Conservation (phyloP, 1,284 basidiomycete species). For the Leccinum variabile region DNA sequence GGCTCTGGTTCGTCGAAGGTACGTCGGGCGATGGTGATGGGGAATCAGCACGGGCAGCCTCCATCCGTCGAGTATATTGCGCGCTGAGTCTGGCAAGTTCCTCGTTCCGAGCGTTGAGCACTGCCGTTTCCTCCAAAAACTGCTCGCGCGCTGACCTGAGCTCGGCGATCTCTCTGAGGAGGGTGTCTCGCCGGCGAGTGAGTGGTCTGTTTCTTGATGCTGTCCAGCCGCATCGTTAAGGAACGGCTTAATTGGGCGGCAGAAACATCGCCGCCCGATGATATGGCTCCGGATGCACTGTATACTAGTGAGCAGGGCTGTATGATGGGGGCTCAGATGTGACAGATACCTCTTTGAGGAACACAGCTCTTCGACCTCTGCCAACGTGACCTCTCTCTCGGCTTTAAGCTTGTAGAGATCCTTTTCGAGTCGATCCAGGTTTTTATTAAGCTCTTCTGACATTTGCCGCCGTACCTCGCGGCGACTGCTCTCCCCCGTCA, state of each 20-base stretch:
- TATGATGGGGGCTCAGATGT: slow-evolving; percentile 10
- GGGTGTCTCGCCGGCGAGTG: slow-evolving; percentile 75
- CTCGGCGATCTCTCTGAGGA: slow-evolving; percentile 84
- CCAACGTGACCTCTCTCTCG: slow-evolving; percentile 88
- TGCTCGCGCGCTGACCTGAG: slow-evolving; percentile 85
- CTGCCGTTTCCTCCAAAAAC: slow-evolving; percentile 88
- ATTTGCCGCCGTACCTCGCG: slow-evolving; percentile 79
- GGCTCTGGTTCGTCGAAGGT: slow-evolving; percentile 19
- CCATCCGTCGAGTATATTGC: slow-evolving; percentile 77
- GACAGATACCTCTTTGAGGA: slow-evolving; percentile 61
- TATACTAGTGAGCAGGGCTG: slow-evolving; percentile 23
- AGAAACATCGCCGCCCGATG: slow-evolving; percentile 41
- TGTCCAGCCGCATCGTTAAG: slow-evolving; percentile 85
- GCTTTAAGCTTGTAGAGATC: slow-evolving; percentile 86
- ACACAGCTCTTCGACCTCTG: slow-evolving; percentile 90
- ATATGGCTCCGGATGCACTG: slow-evolving; percentile 28
- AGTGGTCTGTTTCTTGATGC: slow-evolving; percentile 82
- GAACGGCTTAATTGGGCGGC: slow-evolving; percentile 64
- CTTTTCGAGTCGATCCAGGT: slow-evolving; percentile 76
- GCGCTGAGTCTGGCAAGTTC: slow-evolving; percentile 85
- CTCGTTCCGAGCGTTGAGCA: slow-evolving; percentile 89
- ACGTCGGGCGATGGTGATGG: slow-evolving; percentile 29
- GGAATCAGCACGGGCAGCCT: slow-evolving; percentile 44
- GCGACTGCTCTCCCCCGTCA: slow-evolving; percentile 76
- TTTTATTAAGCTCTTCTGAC: slow-evolving; percentile 77